phyloP scores from a whole-genome alignment of 495 filamentous ascomycete species.

The Penicillium coffeae region DNA sequence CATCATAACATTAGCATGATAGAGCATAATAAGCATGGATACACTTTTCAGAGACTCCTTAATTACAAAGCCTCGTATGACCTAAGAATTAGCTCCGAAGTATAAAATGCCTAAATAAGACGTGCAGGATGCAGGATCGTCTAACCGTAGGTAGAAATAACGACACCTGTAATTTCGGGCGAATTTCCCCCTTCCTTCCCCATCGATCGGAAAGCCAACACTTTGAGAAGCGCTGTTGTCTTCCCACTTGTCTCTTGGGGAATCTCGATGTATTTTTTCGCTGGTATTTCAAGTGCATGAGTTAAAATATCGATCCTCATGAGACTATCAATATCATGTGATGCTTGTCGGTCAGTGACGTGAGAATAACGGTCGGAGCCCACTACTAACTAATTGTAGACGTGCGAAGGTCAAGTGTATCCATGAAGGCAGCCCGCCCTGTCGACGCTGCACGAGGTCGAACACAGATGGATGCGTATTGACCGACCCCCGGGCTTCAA shows the following conservation, averaged over 20 bases:
- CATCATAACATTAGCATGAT: conserved; percentile 7
- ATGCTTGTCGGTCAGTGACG: conserved; percentile 33
- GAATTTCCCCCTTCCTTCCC: conserved; percentile 1
- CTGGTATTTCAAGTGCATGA: background rate
- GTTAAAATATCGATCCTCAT: conserved; percentile 13
- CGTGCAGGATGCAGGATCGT: conserved; percentile 1
- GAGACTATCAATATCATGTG: conserved; percentile 43
- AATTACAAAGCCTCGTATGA: too few relatives aligned
- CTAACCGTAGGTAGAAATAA: conserved; percentile 3
- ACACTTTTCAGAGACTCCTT: too few relatives aligned
- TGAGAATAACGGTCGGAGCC: background rate
- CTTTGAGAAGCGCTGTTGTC: background rate
- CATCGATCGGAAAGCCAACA: background rate
- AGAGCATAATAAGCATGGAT: background rate
- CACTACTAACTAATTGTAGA: conserved; percentile 9
- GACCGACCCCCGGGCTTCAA: conserved; percentile 29
- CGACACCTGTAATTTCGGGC: conserved; percentile 14
- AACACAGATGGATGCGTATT: conserved; percentile 25
- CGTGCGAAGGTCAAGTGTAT: conserved; percentile 44
- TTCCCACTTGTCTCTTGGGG: background rate
- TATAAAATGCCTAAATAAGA: background rate
- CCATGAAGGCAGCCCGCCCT: conserved; percentile 38
- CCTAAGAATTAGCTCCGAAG: too few relatives aligned
- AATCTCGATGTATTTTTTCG: background rate
- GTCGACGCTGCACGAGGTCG: conserved; percentile 33